Evolutionary conservation across 2,329 filamentous ascomycete species (phyloP).

Genomic region (Alternaria gansuensis): DNA sequence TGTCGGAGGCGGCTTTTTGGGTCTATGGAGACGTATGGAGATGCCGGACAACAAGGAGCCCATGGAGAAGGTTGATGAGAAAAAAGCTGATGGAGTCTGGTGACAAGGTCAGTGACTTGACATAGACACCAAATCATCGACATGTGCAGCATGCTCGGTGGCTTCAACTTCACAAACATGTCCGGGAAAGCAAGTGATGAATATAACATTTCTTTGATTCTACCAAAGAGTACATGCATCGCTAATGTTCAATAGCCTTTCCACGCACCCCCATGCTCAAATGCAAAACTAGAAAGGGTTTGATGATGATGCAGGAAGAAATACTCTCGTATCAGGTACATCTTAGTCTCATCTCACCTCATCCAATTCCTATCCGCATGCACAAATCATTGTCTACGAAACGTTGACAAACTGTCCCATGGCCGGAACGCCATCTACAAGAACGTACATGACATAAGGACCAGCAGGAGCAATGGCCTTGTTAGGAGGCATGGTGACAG

Average conservation of each 20-base stretch:
- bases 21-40: conserved; percentile 50
- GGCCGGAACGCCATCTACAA: conserved; percentile 64
- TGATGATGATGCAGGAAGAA: conserved; percentile 2
- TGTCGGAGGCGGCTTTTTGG: conserved; percentile 52
- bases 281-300: background rate
- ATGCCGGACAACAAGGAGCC: conserved; percentile 2
- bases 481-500: conserved; percentile 64
- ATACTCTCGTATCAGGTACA: conserved; percentile 1
- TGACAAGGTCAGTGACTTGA: background rate
- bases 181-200: background rate
- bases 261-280: background rate
- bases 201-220: background rate
- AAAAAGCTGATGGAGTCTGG: background rate
- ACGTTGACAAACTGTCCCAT: conserved; percentile 63
- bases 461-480: conserved; percentile 66
- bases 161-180: background rate
- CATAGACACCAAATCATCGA: no score
- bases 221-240: background rate
- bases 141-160: no score
- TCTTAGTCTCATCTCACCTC: background rate
- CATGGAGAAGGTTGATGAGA: background rate
- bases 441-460: conserved; percentile 68
- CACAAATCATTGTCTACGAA: conserved; percentile 30
- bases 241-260: conserved; percentile 3
- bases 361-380: background rate